A percentile compares a stretch with the other conserved stretches of the same genome.
These are phyloP conservation scores for Metarhizium sp. DNA, from an alignment of 2,329 filamentous ascomycete species.

Conservation along the genomic window DNA sequence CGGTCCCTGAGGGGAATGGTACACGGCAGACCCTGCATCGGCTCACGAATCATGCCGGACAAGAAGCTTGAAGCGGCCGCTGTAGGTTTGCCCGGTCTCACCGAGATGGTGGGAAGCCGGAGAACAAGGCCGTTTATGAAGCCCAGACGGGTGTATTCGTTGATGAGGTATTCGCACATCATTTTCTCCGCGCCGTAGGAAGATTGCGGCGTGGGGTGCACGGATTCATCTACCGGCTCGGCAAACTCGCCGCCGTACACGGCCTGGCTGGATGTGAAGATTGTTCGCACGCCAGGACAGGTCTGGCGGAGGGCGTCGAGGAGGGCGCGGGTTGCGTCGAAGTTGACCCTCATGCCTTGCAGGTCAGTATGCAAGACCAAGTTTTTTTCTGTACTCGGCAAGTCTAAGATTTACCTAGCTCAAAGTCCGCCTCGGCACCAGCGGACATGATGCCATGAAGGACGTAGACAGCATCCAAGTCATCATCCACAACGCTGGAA, in stretches of 20 bases:
- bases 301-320: constrained; percentile 37
- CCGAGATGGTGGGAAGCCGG: constrained; percentile 49
- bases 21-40: constrained; percentile 32
- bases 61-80: constrained; percentile 50
- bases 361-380: neutral
- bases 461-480: constrained; percentile 41
- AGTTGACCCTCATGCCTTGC: constrained; percentile 42
- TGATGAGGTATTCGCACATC: constrained; percentile 35
- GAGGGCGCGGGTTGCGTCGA: constrained; percentile 42
- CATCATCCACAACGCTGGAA: constrained; percentile 5
- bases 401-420: constrained; percentile 18
- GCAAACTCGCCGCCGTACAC: constrained; percentile 45
- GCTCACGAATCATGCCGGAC: constrained; percentile 49
- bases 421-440: constrained; percentile 47
- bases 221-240: constrained; percentile 32
- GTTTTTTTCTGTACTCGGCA: neutral
- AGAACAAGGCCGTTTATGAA: constrained; percentile 46
- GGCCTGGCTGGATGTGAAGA: constrained; percentile 49
- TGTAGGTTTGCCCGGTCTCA: constrained; percentile 47
- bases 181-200: constrained; percentile 49
- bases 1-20: constrained; percentile 30
- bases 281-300: constrained; percentile 39
- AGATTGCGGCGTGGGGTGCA: constrained; percentile 41
- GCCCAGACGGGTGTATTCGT: constrained; percentile 30
- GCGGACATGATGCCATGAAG: constrained; percentile 57